Evolutionary conservation across 2,329 filamentous ascomycete genomes (phyloP), one percentile per base, ranked within the genome.

Genomic region (Fusarium verrucosum): DNA sequence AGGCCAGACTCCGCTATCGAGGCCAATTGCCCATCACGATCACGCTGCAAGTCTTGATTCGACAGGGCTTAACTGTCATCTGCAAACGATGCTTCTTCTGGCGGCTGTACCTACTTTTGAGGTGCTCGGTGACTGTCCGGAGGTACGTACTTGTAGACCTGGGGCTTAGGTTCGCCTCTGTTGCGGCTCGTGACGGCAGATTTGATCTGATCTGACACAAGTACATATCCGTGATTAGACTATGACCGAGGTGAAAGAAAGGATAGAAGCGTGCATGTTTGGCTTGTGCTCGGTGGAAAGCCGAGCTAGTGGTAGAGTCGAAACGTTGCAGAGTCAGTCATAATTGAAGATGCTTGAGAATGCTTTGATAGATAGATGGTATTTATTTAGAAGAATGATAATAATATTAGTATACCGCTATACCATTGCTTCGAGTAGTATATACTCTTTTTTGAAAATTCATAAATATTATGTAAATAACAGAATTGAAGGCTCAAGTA

Each of bases 121-220:
- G 59, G 40, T 30, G 40, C 62, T 71, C 69, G 69, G 69, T 64
- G 69, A 71, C 62, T 67, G 59, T 71, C 69, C 69, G 69, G 69
- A 58, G 67, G 59, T 70, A 71, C 69, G 65, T 71, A 70, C 54
- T 41, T 20, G 17, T 47, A 35, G 35, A 36, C 52, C 43, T 52
- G 38, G 16, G 22, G 37, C 22, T 47, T n/a, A n/a, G n/a, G n/a
- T 49, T 50, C 17, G 17, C 44, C 22, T 47, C 41, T 50, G 25
- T 50, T 59, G 54, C 55, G 51, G 59, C 64, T 67, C 54, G 59
- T 68, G 64, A 62, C 60, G 51, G 51, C 30, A 42, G 44, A 61
- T 56, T 32, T 41, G 35, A 26, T 33, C 51, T 58, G 59, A 58
- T 63, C 28, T 64, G 50, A 59, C 62, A 65, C 28, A 58, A 50